Percentiles rank a stretch among this genome's conserved stretches.
Conservation (phyloP, 495 filamentous ascomycete species). For the Xylaria telfairii region DNA sequence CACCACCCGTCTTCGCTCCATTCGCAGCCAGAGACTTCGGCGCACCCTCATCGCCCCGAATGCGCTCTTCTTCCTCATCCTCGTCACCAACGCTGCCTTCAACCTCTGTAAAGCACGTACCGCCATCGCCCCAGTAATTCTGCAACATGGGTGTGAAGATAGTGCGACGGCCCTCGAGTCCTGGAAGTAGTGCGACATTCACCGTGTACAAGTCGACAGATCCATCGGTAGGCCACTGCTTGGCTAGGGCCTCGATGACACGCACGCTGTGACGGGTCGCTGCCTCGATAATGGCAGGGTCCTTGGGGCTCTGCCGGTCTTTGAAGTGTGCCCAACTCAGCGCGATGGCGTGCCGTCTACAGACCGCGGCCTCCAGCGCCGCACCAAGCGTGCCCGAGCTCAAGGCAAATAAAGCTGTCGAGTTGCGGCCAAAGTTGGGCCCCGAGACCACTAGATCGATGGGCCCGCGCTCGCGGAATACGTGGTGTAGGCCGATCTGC, state of each 20-base stretch:
- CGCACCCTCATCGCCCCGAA: slow-evolving; percentile 64
- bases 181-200: slow-evolving; percentile 81
- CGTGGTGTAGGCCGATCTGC: slow-evolving; percentile 88
- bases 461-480: slow-evolving; percentile 77
- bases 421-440: slow-evolving; percentile 95
- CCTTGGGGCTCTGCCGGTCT: slow-evolving; percentile 64
- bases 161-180: slow-evolving; percentile 69
- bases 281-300: slow-evolving; percentile 75
- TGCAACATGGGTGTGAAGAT: slow-evolving; percentile 83
- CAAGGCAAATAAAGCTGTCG: slow-evolving; percentile 89
- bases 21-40: background rate
- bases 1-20: slow-evolving; percentile 26
- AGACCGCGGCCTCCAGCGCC: slow-evolving; percentile 91
- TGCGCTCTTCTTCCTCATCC: slow-evolving; percentile 68
- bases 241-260: slow-evolving; percentile 77
- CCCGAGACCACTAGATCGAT: slow-evolving; percentile 89
- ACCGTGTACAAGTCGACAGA: slow-evolving; percentile 81
- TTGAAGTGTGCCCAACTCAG: slow-evolving; percentile 87
- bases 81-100: slow-evolving; percentile 65
- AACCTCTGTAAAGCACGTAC: slow-evolving; percentile 82
- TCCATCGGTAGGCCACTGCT: slow-evolving; percentile 71
- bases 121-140: slow-evolving; percentile 79
- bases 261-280: slow-evolving; percentile 72
- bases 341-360: slow-evolving; percentile 76
- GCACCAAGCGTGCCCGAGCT: slow-evolving; percentile 89